Evolutionary conservation across 2,329 filamentous ascomycete species (phyloP).

Genomic region (Corinectria fuckeliana): DNA sequence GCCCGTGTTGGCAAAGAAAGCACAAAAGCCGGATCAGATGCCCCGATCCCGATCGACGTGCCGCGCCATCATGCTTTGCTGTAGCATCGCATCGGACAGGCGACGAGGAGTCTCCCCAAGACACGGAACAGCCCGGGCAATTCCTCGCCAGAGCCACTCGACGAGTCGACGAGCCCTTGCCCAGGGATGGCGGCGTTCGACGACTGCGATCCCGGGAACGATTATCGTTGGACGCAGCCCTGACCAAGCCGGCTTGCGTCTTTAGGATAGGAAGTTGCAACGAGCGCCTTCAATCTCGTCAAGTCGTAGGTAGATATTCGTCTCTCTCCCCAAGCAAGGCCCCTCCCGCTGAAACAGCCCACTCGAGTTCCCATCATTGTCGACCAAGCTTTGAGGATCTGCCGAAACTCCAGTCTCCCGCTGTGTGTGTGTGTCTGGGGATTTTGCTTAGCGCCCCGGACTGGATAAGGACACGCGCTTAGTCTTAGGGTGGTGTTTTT

Average conservation of each 20-base stretch:
- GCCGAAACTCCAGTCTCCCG: slow-evolving; percentile 15
- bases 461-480: slow-evolving; percentile 8
- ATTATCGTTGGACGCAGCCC: neutral
- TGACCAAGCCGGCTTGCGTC: neutral
- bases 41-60: neutral
- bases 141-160: slow-evolving; percentile 6
- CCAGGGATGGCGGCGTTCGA: neutral
- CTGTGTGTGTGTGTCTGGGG: slow-evolving; percentile 2
- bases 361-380: slow-evolving; percentile 16
- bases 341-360: slow-evolving; percentile 26
- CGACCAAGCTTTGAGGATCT: slow-evolving; percentile 3
- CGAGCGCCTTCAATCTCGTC: slow-evolving; percentile 6
- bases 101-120: neutral
- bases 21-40: neutral
- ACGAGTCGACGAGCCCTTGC: slow-evolving; percentile 1
- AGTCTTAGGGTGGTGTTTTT: slow-evolving; percentile 10
- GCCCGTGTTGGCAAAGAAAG: neutral
- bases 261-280: neutral
- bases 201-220: neutral
- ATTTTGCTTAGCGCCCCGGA: slow-evolving; percentile 8
- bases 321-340: neutral
- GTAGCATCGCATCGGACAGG: neutral
- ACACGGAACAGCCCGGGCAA: slow-evolving; percentile 3
- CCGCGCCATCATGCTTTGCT: neutral
- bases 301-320: slow-evolving; percentile 4